Evolutionary conservation across 2,329 filamentous ascomycete genomes (phyloP), one percentile per base, ranked within the genome.

Genomic region (Cladosporium sp.): DNA sequence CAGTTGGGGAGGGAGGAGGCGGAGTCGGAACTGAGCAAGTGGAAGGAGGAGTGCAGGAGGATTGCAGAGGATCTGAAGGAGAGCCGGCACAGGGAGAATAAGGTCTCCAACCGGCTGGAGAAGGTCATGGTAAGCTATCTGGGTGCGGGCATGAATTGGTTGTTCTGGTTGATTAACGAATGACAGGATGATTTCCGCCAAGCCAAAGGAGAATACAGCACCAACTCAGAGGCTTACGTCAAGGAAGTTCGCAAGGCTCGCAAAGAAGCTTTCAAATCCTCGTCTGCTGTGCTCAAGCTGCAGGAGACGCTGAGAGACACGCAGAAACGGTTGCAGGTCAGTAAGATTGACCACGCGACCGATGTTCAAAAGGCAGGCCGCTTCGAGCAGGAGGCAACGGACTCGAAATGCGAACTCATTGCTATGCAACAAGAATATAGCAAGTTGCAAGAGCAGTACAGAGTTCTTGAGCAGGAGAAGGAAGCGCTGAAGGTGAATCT

Each of bases 241-340:
- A 88, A 88, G 64, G 85, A 89, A 65, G 83, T 88, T 38, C 79
- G 85, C 49, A 77, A 82, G 50, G 78, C 80, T 8, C 76, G 84
- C 43, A 89, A 89, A 60, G 86, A 89, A 59, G 83, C 82, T 2
- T 88, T 88, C 75, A 88, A 88, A 63, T 79, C 80, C n/a, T 84
- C 87, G 58, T 87, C 84, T 2, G 69, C 73, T 9, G 77, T 84
- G 27, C 80, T 88, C 59, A 87, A 87, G 64, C 65, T 85, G n/a
- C 84, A 88, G 64, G 85, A 88, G 59, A 85, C 89, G 60, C 75
- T 51, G 40, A 29, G 48, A 22, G 42, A 51, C 30, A 51, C 40
- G 20, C 48, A 51, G 24, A 51, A 51, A 13, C 34, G 42, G 12
- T 38, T 51, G 41, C 40, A 51, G 12, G 48, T 51, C 34, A 51